Evolutionary conservation across 441 rosid genomes (phyloP).

Genomic region (Mallotus japonicus): DNA sequence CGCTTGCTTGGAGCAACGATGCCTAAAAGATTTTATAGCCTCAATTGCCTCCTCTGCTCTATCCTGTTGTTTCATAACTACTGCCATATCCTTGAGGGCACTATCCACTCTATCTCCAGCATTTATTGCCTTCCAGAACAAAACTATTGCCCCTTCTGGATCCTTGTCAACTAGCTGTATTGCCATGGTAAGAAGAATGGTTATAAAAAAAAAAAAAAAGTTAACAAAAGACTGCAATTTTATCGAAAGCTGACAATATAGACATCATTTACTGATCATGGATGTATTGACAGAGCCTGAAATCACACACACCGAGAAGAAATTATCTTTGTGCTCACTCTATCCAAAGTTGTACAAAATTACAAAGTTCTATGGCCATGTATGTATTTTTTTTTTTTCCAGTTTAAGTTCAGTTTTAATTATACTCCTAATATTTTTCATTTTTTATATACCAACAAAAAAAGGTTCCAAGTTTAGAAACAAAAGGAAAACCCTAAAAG

Average conservation of each 20-base stretch:
- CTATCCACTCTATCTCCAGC: slow-evolving; percentile 85
- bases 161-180: slow-evolving; percentile 76
- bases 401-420: too few relatives aligned
- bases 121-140: slow-evolving; percentile 90
- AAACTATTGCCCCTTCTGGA: slow-evolving; percentile 67
- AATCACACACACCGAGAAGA: not conserved
- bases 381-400: too few relatives aligned
- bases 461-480: not conserved
- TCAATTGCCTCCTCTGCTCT: slow-evolving; percentile 70
- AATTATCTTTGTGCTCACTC: not conserved
- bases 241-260: not conserved
- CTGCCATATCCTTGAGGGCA: slow-evolving; percentile 94
- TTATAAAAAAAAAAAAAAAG: not conserved
- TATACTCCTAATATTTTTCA: too few relatives aligned
- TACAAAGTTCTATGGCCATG: too few relatives aligned
- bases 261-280: not conserved
- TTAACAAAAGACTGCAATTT: not conserved
- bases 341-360: not conserved
- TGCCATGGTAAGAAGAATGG: slow-evolving; percentile 7
- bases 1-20: slow-evolving; percentile 73
- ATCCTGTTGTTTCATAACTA: slow-evolving; percentile 78
- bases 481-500: not conserved
- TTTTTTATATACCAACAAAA: not conserved
- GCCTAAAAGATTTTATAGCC: slow-evolving; percentile 73
- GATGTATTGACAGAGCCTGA: not conserved